Percentiles rank a stretch among this genome's conserved stretches.
Conservation (phyloP, 345 rosid genomes). For the Acer campestre region DNA sequence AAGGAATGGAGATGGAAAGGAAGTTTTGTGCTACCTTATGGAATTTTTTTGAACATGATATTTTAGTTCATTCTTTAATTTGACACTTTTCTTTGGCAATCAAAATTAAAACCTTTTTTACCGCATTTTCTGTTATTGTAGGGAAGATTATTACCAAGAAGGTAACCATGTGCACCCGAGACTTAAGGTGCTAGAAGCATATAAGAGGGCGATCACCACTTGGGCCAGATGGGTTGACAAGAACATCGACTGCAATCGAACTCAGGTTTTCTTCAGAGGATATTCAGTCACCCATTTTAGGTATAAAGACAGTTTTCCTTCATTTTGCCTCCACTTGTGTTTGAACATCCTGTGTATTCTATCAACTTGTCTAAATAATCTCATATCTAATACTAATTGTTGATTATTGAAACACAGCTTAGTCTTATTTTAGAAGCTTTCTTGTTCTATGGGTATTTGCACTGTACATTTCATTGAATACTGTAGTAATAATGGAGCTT, state of each 20-base stretch:
- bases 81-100: not conserved
- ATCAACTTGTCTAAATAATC: constrained; percentile 4
- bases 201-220: constrained; percentile 72
- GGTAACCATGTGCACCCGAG: constrained; percentile 68
- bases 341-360: not conserved
- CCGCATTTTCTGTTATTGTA: constrained; percentile 23
- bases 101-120: constrained; percentile 2
- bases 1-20: not conserved
- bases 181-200: constrained; percentile 81
- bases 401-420: not conserved
- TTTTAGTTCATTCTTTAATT: not conserved
- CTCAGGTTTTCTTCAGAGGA: constrained; percentile 75
- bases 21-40: not conserved
- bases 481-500: not conserved
- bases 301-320: constrained; percentile 26
- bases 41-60: not conserved
- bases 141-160: constrained; percentile 91
- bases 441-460: not conserved
- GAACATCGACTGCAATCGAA: constrained; percentile 51
- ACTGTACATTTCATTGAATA: not conserved
- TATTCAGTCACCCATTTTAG: constrained; percentile 88
- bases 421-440: not conserved
- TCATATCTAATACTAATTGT: not conserved
- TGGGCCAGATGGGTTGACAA: constrained; percentile 90
- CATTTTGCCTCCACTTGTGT: not conserved